Percentiles rank a stretch among this genome's conserved stretches.
Conservation (phyloP, 1,284 basidiomycete genomes). For the Puccinia triticina region DNA sequence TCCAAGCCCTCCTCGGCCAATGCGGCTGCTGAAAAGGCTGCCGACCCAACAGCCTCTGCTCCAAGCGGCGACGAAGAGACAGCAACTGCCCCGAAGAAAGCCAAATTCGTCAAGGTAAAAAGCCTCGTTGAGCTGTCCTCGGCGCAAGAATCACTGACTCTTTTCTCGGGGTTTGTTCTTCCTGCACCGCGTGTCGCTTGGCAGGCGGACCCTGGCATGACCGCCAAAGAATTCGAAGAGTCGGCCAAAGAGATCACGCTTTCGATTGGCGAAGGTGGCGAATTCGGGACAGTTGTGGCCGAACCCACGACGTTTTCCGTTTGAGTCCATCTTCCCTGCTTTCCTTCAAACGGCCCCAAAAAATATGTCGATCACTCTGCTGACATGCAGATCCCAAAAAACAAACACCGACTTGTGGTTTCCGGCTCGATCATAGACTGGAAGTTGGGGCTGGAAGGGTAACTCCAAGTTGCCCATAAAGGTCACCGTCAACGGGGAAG, state of each 20-base stretch:
- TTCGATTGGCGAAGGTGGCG: background rate
- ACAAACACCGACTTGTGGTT: no score
- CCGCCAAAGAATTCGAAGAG: slow-evolving; percentile 23
- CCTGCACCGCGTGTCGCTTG: background rate
- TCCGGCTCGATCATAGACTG: slow-evolving; percentile 2
- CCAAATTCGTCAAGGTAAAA: background rate
- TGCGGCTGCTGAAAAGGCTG: background rate
- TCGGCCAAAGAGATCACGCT: slow-evolving; percentile 14
- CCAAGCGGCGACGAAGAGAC: background rate
- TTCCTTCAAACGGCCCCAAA: no score
- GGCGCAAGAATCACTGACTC: background rate
- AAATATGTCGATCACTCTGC: background rate
- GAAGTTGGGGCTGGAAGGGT: slow-evolving; percentile 20
- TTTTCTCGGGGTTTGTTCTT: background rate
- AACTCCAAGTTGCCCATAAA: background rate
- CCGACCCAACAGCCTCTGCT: background rate
- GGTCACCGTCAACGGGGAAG: slow-evolving; percentile 16
- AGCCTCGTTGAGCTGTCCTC: background rate
- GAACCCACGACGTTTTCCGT: slow-evolving; percentile 35
- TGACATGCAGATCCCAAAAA: no score
- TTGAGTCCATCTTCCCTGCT: background rate
- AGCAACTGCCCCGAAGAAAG: background rate
- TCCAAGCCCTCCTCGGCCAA: slow-evolving; percentile 16
- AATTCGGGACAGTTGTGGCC: background rate
- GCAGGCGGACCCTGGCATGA: slow-evolving; percentile 18